Conservation (phyloP, 768 basidiomycete species). For the Lentinula detonsa region DNA sequence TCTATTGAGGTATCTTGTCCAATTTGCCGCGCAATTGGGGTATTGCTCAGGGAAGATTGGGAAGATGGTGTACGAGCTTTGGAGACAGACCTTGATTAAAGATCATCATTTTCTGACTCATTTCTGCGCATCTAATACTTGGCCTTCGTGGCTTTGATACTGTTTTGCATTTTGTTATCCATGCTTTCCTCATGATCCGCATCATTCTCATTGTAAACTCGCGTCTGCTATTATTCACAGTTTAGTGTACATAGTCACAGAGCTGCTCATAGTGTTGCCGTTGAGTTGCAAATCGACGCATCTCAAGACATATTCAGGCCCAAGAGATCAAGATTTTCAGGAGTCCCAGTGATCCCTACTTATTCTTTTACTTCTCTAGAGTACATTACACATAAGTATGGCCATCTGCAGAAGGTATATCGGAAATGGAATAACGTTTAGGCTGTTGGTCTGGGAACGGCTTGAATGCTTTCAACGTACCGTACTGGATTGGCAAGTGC, state of each 20-base stretch:
- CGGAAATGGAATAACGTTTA: slow-evolving; percentile 18
- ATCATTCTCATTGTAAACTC: no score
- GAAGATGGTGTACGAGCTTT: slow-evolving; percentile 15
- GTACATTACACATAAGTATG: neutral
- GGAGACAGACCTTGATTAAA: neutral
- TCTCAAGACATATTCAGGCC: no score
- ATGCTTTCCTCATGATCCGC: neutral
- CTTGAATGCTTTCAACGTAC: neutral
- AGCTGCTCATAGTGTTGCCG: no score
- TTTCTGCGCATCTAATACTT: no score
- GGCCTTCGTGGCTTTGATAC: no score
- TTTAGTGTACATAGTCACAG: no score
- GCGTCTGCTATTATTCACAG: neutral
- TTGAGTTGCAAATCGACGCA: no score
- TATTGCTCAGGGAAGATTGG: slow-evolving; percentile 58
- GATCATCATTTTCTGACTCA: neutral
- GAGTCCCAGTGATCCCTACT: neutral
- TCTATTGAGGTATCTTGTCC: slow-evolving; percentile 70
- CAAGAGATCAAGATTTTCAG: no score
- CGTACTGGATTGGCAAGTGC: neutral
- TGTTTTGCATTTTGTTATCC: neutral
- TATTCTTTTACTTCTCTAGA: neutral
- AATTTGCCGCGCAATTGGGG: slow-evolving; percentile 61
- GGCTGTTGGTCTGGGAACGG: neutral
- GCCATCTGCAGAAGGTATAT: slow-evolving; percentile 16